Evolutionary conservation across 768 basidiomycete genomes (phyloP), one percentile per base, ranked within the genome.

Genomic region (Hemileccinum rubropunctum): DNA sequence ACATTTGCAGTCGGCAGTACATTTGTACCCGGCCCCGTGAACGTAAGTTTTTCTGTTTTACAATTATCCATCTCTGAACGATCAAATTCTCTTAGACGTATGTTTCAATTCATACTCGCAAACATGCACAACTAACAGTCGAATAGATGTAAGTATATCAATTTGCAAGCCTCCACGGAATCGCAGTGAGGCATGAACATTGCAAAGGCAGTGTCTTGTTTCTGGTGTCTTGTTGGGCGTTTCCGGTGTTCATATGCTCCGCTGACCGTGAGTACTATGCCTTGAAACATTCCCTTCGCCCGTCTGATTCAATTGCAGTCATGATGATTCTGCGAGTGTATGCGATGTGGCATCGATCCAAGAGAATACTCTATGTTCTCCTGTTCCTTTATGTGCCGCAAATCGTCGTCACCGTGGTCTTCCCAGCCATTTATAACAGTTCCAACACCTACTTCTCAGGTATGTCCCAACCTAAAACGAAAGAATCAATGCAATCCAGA

Each of bases 251-350:
- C n/a, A 4, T 10, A 47, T 28, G 36, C 23, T 33, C 17, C 45
- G 10, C 35, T 30, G 56, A 57, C 13, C 13, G 56, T 55, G 21
- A 47, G 56, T 12, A 9, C 5, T 2, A 23, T 3, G 3, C 8
- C 4, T 20, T 5, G 27, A 2, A 8, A n/a, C n/a, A n/a, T n/a
- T n/a, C n/a, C n/a, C n/a, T n/a, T n/a, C n/a, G n/a, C n/a, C n/a
- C n/a, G n/a, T n/a, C n/a, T n/a, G n/a, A 2, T 17, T 23, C 14
- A 14, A 8, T 2, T 11, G 18, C 14, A 56, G 55, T 32, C 3
- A 10, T 51, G 14, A 57, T 57, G 48, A 48, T 57, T 30, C 51
- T 52, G 3, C 51, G 51, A n/a, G 40, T 51, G 15, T 46, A 46
- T n/a, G 45, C 45, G 18, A 37, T 46, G 35, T 46, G 45, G 45